phyloP scores from a whole-genome alignment of 1,284 basidiomycete species.

The Grifola frondosa region DNA sequence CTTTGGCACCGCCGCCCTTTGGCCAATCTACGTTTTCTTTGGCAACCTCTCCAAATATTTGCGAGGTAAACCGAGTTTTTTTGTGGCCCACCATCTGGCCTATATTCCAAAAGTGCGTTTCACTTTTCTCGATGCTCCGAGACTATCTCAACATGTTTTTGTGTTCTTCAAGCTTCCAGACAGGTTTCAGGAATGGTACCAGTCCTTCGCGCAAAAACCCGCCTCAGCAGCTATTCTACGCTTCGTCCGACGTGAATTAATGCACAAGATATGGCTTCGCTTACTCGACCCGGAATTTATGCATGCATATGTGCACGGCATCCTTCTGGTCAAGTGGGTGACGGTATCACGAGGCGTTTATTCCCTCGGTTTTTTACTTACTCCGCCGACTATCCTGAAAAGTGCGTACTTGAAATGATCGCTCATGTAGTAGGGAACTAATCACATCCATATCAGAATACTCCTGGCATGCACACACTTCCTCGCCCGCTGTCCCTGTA shows the following conservation, averaged over 20 bases:
- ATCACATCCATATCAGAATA: slow-evolving; percentile 4
- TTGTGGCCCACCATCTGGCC: slow-evolving; percentile 24
- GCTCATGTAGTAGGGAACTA: background rate
- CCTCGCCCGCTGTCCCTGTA: slow-evolving; percentile 15
- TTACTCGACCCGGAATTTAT: slow-evolving; percentile 28
- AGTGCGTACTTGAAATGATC: slow-evolving; percentile 10
- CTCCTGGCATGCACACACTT: slow-evolving; percentile 12
- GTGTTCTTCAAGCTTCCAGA: background rate
- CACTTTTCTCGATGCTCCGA: too few species aligned
- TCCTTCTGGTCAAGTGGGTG: slow-evolving; percentile 24
- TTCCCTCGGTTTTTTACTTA: slow-evolving; percentile 22
- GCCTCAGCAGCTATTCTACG: slow-evolving; percentile 10
- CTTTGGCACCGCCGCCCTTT: slow-evolving; percentile 16
- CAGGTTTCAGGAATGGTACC: background rate
- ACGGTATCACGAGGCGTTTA: slow-evolving; percentile 14
- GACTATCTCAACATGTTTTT: background rate
- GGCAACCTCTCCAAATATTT: slow-evolving; percentile 25
- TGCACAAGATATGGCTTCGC: slow-evolving; percentile 24
- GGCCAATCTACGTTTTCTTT: slow-evolving; percentile 11
- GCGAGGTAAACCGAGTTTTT: slow-evolving; percentile 14
- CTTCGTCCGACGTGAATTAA: slow-evolving; percentile 24
- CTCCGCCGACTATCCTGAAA: slow-evolving; percentile 34
- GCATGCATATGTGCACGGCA: slow-evolving; percentile 25
- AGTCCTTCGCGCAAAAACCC: background rate
- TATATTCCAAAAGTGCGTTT: slow-evolving; percentile 29